Base-by-base conservation (phyloP, 1,284 basidiomycete genomes). In the Mycosarcoma maydis region DNA sequence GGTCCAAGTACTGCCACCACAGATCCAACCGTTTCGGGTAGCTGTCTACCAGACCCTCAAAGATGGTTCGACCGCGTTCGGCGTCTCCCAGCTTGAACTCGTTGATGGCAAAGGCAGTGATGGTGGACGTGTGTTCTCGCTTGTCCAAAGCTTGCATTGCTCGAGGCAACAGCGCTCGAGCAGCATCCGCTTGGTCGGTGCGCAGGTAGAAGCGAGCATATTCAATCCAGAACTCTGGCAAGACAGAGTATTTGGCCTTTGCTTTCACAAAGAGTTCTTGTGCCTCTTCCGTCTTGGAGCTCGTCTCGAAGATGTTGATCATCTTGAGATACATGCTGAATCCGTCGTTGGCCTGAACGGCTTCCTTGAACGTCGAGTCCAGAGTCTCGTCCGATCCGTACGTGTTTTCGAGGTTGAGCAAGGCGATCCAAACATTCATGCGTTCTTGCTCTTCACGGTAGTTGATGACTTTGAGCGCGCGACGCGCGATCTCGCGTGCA, bases 381-480 rank as follows among this genome's bases (percentile, higher is more conserved):
- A 87, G 87, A 72, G 92, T 88, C 32, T 91, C 80, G n/a, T 68
- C 69, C 27, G 70, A 58, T n/a, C 97, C 96, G 80, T 95, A 98
- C 6, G 89, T 86, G 78, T 96, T 94, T 85, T 99, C 96, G 76
- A 99, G 82, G 80, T 98, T 98, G 65, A 98, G 87, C 47, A 97
- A 83, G 3, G 95, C 95, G 80, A 96, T 92, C 96, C 96, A 99
- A 22, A 99, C 89, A 79, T 99, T 99, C 75, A 98, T 84, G 81
- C 91, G 94, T 83, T 99, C 97, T 69, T 89, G 89, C 83, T 98
- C 96, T 83, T 99, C 96, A 50, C 96, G 88, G 85, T 94, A 98
- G 80, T 87, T 90, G 84, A 99, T 98, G 14, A 75, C 90, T 90
- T 76, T 89, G 86, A 61, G 96, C 4, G 94, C 96, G 26, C 92